Evolutionary conservation across 257 asterid species (phyloP), one percentile per base, ranked within the genome.

Genomic region (Solanum paucissectum): DNA sequence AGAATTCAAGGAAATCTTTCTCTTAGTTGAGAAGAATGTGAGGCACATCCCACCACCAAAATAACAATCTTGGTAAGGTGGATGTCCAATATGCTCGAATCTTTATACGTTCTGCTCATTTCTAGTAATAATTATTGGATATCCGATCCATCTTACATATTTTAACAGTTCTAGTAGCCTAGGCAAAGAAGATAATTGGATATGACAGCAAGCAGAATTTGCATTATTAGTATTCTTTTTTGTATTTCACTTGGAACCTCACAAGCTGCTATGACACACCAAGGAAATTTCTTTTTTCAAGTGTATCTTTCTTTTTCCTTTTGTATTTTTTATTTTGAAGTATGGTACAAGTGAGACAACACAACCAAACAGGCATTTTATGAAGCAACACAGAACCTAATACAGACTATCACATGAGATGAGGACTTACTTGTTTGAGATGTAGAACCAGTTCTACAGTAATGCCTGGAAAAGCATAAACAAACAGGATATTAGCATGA

Each of bases 361-460:
- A 44, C 38, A 79, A 44, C 40, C 85, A 27, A 79, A 79, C 66
- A 79, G 40, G 66, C 69, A 82, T 44, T 33, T 49, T 82, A 8
- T 82, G 29, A 82, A 82, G 21, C 12, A 49, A 46, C 68, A 29
- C 32, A 49, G 12, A 82, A 82, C 68, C 38, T 18, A 29, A 20
- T 81, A 81, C 27, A 46, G 44, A 82, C 86, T 32, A 62, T 49
- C 32, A 29, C 69, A 49, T 49, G 69, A 62, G 33, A 72, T 85
- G 34, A 44, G 32, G 64, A 90, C 95, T 91, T 90, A 97, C 99
- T 92, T 66, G 92, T 88, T 93, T 93, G 95, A 86, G 84, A 86
- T 33, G 96, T 96, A 88, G 98, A 97, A 86, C 99, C 99, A 83
- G 99, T 94, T 89, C 99, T 89, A 91, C 99, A 97, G 77, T 85